Evolutionary conservation across 78 protist genomes (phyloP).

Genomic region (Dictyostelium firmibasis): DNA sequence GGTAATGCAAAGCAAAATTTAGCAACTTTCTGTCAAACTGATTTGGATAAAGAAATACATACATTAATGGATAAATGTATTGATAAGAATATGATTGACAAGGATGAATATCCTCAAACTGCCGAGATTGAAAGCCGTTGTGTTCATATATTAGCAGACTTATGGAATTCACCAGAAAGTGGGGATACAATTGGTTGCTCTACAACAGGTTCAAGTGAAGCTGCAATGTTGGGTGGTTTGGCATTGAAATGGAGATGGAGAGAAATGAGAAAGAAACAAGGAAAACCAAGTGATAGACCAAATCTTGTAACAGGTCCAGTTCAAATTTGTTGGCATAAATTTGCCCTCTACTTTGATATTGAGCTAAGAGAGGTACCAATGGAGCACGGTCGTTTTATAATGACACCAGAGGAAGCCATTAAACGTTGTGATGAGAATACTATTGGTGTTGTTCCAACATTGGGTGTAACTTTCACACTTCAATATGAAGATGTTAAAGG

Average conservation of each 20-base stretch:
- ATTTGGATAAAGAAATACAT: slow-evolving; percentile 9
- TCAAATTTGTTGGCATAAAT: slow-evolving; percentile 76
- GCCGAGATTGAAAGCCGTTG: slow-evolving; percentile 52
- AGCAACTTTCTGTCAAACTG: slow-evolving; percentile 10
- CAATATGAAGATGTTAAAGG: slow-evolving; percentile 74
- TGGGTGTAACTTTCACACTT: slow-evolving; percentile 59
- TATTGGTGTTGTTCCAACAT: slow-evolving; percentile 51
- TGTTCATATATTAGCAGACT: slow-evolving; percentile 35
- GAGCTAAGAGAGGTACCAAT: slow-evolving; percentile 31
- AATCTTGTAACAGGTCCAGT: slow-evolving; percentile 38
- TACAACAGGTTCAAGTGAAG: slow-evolving; percentile 54
- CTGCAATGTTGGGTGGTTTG: slow-evolving; percentile 40
- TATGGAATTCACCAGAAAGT: slow-evolving; percentile 40
- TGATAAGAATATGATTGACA: slow-evolving; percentile 48
- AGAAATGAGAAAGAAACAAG: slow-evolving; percentile 28
- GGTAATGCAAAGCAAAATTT: slow-evolving; percentile 28
- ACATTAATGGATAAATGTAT: slow-evolving; percentile 39
- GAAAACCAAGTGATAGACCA: slow-evolving; percentile 37
- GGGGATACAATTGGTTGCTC: slow-evolving; percentile 6
- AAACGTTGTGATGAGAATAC: slow-evolving; percentile 78
- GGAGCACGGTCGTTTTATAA: slow-evolving; percentile 1
- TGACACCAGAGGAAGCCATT: slow-evolving; percentile 38
- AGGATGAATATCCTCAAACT: slow-evolving; percentile 49
- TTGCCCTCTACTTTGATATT: slow-evolving; percentile 62
- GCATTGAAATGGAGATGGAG: slow-evolving; percentile 57